phyloP scores from a whole-genome alignment of 306 rosid species.

The Mimosa bimucronata region DNA sequence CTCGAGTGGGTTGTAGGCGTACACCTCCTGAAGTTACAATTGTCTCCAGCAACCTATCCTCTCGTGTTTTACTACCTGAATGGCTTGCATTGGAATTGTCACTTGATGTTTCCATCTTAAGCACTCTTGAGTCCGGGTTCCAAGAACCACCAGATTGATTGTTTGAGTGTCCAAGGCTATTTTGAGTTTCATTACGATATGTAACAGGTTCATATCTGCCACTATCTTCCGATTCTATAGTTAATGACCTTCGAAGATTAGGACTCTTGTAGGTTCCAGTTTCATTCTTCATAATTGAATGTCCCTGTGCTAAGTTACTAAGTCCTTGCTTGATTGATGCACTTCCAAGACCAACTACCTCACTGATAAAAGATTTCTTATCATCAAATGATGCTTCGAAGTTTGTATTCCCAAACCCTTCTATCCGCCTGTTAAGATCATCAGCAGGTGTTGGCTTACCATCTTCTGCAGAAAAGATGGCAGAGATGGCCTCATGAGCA shows the following conservation, averaged over 20 bases:
- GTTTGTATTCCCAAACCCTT: conserved; percentile 95
- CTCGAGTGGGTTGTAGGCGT: conserved; percentile 96
- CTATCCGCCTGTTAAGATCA: conserved; percentile 80
- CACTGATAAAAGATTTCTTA: conserved; percentile 85
- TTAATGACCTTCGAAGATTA: conserved; percentile 88
- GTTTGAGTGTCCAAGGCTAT: conserved; percentile 62
- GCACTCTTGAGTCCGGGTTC: conserved; percentile 72
- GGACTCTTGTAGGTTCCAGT: conserved; percentile 85
- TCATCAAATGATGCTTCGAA: conserved; percentile 67
- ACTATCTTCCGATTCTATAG: conserved; percentile 58
- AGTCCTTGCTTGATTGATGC: conserved; percentile 95
- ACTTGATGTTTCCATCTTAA: conserved; percentile 54
- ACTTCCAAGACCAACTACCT: conserved; percentile 97
- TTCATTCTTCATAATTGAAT: conserved; percentile 76
- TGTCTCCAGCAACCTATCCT: conserved; percentile 92
- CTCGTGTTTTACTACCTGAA: conserved; percentile 71
- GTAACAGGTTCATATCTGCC: conserved; percentile 80
- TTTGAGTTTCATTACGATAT: conserved; percentile 62
- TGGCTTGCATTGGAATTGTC: conserved; percentile 64
- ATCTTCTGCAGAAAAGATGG: conserved; percentile 79
- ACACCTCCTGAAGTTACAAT: conserved; percentile 95
- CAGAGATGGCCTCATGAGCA: conserved; percentile 84
- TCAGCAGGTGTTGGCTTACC: conserved; percentile 79
- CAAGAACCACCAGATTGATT: conserved; percentile 64
- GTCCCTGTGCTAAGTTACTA: conserved; percentile 76